Conservation (phyloP, 306 rosid species). For the Vigna unguiculata region DNA sequence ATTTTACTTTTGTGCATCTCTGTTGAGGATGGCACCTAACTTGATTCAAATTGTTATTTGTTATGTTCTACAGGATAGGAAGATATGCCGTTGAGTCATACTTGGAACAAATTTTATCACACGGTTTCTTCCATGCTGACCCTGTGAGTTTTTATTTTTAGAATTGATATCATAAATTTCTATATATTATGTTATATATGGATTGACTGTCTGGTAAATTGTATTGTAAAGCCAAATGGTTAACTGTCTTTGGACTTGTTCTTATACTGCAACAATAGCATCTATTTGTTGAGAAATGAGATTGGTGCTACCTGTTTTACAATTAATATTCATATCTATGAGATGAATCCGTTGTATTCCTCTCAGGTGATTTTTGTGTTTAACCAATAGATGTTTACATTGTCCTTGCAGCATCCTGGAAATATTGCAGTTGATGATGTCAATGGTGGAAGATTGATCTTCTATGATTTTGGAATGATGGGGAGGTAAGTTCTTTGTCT, state of each 20-base stretch:
- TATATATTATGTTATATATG: slow-evolving; percentile 9
- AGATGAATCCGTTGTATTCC: neutral
- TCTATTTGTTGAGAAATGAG: slow-evolving; percentile 33
- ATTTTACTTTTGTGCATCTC: slow-evolving; percentile 42
- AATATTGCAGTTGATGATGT: slow-evolving; percentile 98
- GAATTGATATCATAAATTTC: slow-evolving; percentile 35
- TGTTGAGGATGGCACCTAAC: slow-evolving; percentile 26
- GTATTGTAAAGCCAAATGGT: slow-evolving; percentile 32
- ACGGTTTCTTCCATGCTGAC: slow-evolving; percentile 99
- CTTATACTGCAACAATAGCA: slow-evolving; percentile 33
- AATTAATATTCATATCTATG: neutral
- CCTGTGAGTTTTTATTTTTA: slow-evolving; percentile 72
- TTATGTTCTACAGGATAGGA: slow-evolving; percentile 71
- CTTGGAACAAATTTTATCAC: slow-evolving; percentile 96
- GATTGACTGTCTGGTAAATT: slow-evolving; percentile 25
- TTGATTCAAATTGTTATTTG: slow-evolving; percentile 24
- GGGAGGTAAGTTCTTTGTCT: slow-evolving; percentile 74
- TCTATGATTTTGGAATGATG: slow-evolving; percentile 99
- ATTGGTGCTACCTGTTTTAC: slow-evolving; percentile 18
- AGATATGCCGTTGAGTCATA: slow-evolving; percentile 96
- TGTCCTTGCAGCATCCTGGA: slow-evolving; percentile 88
- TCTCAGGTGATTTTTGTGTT: slow-evolving; percentile 1
- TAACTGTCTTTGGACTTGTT: slow-evolving; percentile 27
- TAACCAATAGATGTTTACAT: slow-evolving; percentile 23
- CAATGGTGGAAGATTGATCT: slow-evolving; percentile 98